Evolutionary conservation across 306 rosid species (phyloP), one percentile per base, ranked within the genome.

Genomic region (Castanea sativa): DNA sequence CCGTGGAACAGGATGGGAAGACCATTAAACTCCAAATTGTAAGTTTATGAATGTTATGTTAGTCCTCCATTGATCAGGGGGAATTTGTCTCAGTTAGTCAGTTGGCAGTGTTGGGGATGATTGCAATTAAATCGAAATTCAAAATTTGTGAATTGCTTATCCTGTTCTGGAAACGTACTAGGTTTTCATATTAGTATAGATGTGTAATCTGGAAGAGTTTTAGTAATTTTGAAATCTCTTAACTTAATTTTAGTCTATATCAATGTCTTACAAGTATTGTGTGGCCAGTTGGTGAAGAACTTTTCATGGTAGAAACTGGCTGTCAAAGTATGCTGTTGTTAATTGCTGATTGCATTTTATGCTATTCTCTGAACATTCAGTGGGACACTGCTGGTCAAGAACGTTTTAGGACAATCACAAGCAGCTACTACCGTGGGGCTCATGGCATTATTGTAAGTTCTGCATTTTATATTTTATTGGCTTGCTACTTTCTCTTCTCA

Each of bases 351-450:
- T 67, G 49, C 63, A 59, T 78, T 82, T 79, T 75, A 35, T 81
- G 2, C 59, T 63, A 61, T 74, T 76, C 70, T 81, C 32, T 76
- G 72, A 78, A 69, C 57, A 20, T 80, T 83, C 84, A 96, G 99
- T 96, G 99, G 99, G 99, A 96, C 86, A 96, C 99, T 41, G 99
- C 99, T 84, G 99, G 99, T 27, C 99, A 96, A 85, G 99, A 96
- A 82, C 99, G 99, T 82, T 96, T 96, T 71, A 92, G 98, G 76
- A 96, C 99, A 59, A 96, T 96, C 83, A 96, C 99, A 56, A 96
- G 99, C 89, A 96, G 99, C 88, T 96, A 96, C 94, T 96, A 96
- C 83, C 99, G 99, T 41, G 99, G 99, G 49, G 99, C 99, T 77
- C 99, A 96, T 73, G 99, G 99, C 79, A 96, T 96, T 81, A 96